These are phyloP conservation scores for Heliamphora exappendiculata DNA, from an alignment of 148 eudicot genomes.

Conservation along the genomic window DNA sequence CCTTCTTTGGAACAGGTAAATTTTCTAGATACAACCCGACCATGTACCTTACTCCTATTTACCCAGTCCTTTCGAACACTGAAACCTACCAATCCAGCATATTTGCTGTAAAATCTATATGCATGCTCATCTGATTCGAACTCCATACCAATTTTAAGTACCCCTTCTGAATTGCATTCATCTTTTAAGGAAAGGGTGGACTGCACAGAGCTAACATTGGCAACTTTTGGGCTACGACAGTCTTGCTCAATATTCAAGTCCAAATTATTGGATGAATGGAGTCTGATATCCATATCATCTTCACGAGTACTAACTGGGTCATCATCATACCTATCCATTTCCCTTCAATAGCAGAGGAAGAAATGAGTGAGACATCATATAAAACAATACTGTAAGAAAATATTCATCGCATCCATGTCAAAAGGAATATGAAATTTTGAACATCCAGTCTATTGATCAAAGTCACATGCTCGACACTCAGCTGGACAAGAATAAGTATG, in stretches of 20 bases:
- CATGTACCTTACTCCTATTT: slow-evolving; percentile 36
- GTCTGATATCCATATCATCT: slow-evolving; percentile 12
- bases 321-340: slow-evolving; percentile 11
- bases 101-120: slow-evolving; percentile 22
- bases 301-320: slow-evolving; percentile 4
- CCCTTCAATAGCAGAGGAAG: background rate
- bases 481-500: background rate
- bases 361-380: background rate
- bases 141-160: slow-evolving; percentile 18
- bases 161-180: background rate
- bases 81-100: slow-evolving; percentile 34
- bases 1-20: slow-evolving; percentile 40
- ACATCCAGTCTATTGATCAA: background rate
- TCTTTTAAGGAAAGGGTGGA: slow-evolving; percentile 13
- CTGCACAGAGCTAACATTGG: slow-evolving; percentile 2
- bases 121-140: slow-evolving; percentile 39
- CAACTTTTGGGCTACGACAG: slow-evolving; percentile 5
- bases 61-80: slow-evolving; percentile 35
- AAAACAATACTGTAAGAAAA: background rate
- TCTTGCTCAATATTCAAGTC: slow-evolving; percentile 19
- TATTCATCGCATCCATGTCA: background rate
- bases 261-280: slow-evolving; percentile 16
- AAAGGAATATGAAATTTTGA: background rate
- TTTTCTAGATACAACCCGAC: slow-evolving; percentile 33
- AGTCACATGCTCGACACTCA: background rate